These are phyloP conservation scores for Polyplosphaeria fusca DNA, from an alignment of 495 filamentous ascomycete genomes.

Conservation along the genomic window DNA sequence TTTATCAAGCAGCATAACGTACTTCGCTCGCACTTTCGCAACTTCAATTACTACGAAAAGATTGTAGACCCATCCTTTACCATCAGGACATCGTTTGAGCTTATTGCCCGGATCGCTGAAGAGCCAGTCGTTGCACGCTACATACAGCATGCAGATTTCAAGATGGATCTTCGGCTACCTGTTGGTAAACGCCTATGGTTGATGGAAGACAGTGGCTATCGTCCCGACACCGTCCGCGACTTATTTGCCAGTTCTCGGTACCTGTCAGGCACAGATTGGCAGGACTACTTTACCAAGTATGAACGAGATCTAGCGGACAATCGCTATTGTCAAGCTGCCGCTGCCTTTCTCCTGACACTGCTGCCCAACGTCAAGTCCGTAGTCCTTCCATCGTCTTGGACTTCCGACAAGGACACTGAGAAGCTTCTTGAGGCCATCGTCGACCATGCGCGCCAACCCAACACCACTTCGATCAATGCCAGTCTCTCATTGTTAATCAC, in stretches of 20 bases:
- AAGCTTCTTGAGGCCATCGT: constrained; percentile 22
- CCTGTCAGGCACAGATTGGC: constrained; percentile 18
- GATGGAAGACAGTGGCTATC: constrained; percentile 19
- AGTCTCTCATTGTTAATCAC: constrained; percentile 19
- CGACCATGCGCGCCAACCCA: constrained; percentile 18
- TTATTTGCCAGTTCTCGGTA: constrained; percentile 22
- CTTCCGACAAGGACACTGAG: constrained; percentile 14
- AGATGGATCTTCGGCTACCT: constrained; percentile 18
- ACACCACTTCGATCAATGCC: constrained; percentile 15
- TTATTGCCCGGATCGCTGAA: constrained; percentile 21
- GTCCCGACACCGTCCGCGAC: constrained; percentile 20
- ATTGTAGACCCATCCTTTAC: not conserved
- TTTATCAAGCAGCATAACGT: constrained; percentile 11
- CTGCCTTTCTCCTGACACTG: constrained; percentile 22
- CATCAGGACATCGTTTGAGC: constrained; percentile 18
- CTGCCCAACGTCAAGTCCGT: constrained; percentile 22
- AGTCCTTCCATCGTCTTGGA: constrained; percentile 17
- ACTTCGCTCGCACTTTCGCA: constrained; percentile 18
- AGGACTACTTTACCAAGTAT: constrained; percentile 18
- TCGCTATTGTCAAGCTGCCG: constrained; percentile 19
- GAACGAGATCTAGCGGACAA: constrained; percentile 18
- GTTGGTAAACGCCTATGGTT: constrained; percentile 3
- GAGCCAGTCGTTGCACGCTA: constrained; percentile 19
- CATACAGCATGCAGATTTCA: constrained; percentile 20
- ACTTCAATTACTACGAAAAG: constrained; percentile 16